Base-by-base conservation (phyloP, 805 yeast species). In the Saturnispora quitensis region DNA sequence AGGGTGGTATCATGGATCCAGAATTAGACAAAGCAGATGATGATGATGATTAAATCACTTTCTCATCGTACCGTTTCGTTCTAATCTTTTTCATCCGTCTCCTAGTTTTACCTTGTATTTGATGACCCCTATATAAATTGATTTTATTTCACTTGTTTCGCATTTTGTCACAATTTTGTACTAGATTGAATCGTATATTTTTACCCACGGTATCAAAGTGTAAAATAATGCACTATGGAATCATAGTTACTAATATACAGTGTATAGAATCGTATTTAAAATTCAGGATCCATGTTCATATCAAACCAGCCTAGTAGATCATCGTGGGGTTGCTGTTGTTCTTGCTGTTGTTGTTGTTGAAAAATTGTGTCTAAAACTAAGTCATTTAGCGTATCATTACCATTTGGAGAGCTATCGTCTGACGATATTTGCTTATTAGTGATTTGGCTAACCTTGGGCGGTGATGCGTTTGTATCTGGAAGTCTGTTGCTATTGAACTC, bases 1-100 rank as follows among this genome's bases (percentile, higher is more conserved):
- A 89, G 66, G 97, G 91, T 61, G 99, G 99, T 55, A 83, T 93
- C 57, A 96, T 96, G 52, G 99, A 93, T 71, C 97, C 98, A 47
- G 51, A 49, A 33, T 80, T 84, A 58, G 68, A 65, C 52, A 68
- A 64, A 48, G 50, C 65, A 15, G 68, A 63, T 53, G 55, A 53
- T 10, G 55, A 50, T 38, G 88, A 86, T 18, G 93, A 86, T 48
- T 91, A 18, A 20, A 3, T 27, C 6, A n/a, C 12, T 18, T 17
- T 12, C 22, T 18, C 1, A 18, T 18, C 8, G 5, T 38, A 9
- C 15, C 24, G 3, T 6, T 10, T 38, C 22, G 9, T 17, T 38
- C 13, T 38, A 20, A 17, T 38, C 22, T 25, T 38, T 38, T 38
- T 38, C 42, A 38, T 18, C 9, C 42, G 42, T 38, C 17, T 38